phyloP scores from a whole-genome alignment of 257 asterid species.

The Galeopsis tetrahit region DNA sequence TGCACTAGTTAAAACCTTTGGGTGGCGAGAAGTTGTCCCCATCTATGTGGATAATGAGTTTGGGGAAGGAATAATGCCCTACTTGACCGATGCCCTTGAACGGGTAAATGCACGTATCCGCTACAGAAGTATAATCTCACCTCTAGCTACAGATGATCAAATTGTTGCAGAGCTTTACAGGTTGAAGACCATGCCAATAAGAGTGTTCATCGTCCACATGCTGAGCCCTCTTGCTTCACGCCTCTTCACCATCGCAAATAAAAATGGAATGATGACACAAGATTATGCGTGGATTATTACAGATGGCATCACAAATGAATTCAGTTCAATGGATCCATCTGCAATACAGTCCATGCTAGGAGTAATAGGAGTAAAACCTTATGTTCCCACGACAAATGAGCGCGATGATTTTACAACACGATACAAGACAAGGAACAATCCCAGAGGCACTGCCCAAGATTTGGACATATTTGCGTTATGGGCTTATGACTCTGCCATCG shows the following conservation, averaged over 20 bases:
- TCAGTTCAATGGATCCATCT: slow-evolving; percentile 33
- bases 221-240: slow-evolving; percentile 39
- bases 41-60: slow-evolving; percentile 53
- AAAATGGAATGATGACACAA: slow-evolving; percentile 52
- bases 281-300: slow-evolving; percentile 59
- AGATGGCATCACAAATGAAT: slow-evolving; percentile 44
- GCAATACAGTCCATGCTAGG: slow-evolving; percentile 56
- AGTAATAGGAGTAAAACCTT: slow-evolving; percentile 56
- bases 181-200: slow-evolving; percentile 55
- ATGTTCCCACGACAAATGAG: slow-evolving; percentile 37
- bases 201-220: slow-evolving; percentile 61
- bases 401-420: slow-evolving; percentile 35
- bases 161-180: slow-evolving; percentile 41
- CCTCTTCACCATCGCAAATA: slow-evolving; percentile 40
- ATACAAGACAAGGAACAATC: slow-evolving; percentile 41
- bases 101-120: slow-evolving; percentile 39
- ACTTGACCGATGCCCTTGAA: slow-evolving; percentile 47
- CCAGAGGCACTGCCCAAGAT: slow-evolving; percentile 13
- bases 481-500: slow-evolving; percentile 58
- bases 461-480: slow-evolving; percentile 46
- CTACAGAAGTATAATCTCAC: slow-evolving; percentile 49
- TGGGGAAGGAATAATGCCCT: slow-evolving; percentile 59
- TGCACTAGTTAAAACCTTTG: slow-evolving; percentile 48
- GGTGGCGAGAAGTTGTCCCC: slow-evolving; percentile 59
- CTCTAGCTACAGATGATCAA: slow-evolving; percentile 38